Base-by-base conservation (phyloP, 2,329 filamentous ascomycete genomes). In the Escovopsis sp. region DNA sequence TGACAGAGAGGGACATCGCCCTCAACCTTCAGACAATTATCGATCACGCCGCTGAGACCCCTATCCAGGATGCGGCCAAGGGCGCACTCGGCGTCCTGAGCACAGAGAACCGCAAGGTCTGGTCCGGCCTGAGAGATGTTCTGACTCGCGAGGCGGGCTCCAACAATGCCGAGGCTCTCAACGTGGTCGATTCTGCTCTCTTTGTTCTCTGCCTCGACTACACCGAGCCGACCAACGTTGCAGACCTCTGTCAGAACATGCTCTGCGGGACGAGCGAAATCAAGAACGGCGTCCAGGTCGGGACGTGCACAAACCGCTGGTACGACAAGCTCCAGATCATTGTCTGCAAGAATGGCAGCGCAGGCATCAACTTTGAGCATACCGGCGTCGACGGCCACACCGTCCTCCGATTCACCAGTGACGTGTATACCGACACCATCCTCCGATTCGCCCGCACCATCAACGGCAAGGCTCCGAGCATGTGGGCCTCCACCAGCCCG, bases 241-340 rank as follows among this genome's bases (percentile, higher is more conserved):
- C 85, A 0, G 81, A 85, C 23, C 71, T 96, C n/a, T 94, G 87
- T 56, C 86, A 85, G 53, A 98, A 96, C 56, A 96, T 98, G 88
- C 79, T 98, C 11, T 96, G 90, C 50, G 90, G 90, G 31, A 93
- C 86, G 0, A 94, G 80, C 47, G 78, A 90, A 50, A 79, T 96
- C 11, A 82, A 93, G 49, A 82, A 80, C 52, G 90, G 90, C 4
- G 83, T 98, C 2, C 90, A 98, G 58, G 86, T 94, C 31, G 90
- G 90, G 21, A 96, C 90, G 2, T 98, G 90, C 60, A 94, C 88
- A 12, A 98, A 98, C 57, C 71, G 90, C 41, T 98, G 90, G 90
- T 98, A 98, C 52, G 90, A 98, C 61, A 98, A 98, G 63, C 68
- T 98, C 33, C 90, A 98, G 54, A 94, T 98, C 42, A 96, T 98